A percentile compares a stretch with the other conserved stretches of the same genome.
These are phyloP conservation scores for Aspergillus sp. DNA, from an alignment of 2,329 filamentous ascomycete species.

Conservation along the genomic window DNA sequence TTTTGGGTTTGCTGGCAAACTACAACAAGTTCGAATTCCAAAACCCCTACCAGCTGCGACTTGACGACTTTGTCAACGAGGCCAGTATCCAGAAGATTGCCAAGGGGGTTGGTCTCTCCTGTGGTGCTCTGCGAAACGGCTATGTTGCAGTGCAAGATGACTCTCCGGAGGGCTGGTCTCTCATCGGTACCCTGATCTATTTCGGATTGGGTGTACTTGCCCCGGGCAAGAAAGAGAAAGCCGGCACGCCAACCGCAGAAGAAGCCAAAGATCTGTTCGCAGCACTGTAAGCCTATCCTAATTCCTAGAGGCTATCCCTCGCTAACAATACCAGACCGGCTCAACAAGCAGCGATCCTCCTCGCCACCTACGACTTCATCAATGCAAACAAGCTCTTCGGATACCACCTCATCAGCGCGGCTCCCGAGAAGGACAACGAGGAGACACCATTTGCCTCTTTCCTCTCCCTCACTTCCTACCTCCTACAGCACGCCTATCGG, in stretches of 20 bases:
- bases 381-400: conserved; percentile 96
- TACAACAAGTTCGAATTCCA: conserved; percentile 99
- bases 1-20: conserved; percentile 86
- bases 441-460: conserved; percentile 79
- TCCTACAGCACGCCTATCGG: conserved; percentile 89
- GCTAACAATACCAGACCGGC: conserved; percentile 63
- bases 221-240: conserved; percentile 64
- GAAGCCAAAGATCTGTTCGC: conserved; percentile 80
- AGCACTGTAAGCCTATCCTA: conserved; percentile 58
- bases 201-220: conserved; percentile 79
- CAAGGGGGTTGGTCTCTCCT: conserved; percentile 72
- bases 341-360: conserved; percentile 73
- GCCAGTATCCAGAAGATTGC: conserved; percentile 80
- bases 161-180: conserved; percentile 82
- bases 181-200: conserved; percentile 77
- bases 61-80: conserved; percentile 96
- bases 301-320: background rate
- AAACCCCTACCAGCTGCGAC: conserved; percentile 87
- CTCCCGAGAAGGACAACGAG: conserved; percentile 61
- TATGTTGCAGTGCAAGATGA: conserved; percentile 91
- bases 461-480: conserved; percentile 86
- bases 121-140: conserved; percentile 65
- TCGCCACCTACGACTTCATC: conserved; percentile 89
- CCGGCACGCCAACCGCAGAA: conserved; percentile 68
- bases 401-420: conserved; percentile 71